phyloP scores from a whole-genome alignment of 805 yeast species.

The Wickerhamiella hasegawae region DNA sequence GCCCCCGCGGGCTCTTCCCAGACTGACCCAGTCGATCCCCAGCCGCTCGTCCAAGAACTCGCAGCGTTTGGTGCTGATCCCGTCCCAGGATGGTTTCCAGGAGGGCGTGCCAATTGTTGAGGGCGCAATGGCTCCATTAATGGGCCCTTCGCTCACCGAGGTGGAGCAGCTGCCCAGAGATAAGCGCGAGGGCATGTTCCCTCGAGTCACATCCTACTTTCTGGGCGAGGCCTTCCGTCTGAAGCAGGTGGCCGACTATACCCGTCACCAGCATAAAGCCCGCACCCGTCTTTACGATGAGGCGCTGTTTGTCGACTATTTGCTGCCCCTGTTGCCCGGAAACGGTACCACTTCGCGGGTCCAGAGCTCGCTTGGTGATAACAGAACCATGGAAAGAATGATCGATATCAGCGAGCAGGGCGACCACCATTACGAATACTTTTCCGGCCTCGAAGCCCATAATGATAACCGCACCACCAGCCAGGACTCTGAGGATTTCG shows the following conservation, averaged over 20 bases:
- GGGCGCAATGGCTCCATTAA: too few species aligned
- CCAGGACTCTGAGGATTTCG: slow-evolving; percentile 39
- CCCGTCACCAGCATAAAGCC: slow-evolving; percentile 59
- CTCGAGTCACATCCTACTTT: slow-evolving; percentile 84
- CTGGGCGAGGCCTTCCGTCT: slow-evolving; percentile 72
- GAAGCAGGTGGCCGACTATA: slow-evolving; percentile 42
- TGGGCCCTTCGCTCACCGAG: slow-evolving; percentile 8
- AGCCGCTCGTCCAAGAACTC: slow-evolving; percentile 68
- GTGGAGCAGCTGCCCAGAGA: slow-evolving; percentile 28
- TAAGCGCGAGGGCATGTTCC: slow-evolving; percentile 37
- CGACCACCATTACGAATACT: slow-evolving; percentile 85
- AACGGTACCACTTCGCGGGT: slow-evolving; percentile 24
- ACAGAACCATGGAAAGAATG: slow-evolving; percentile 50
- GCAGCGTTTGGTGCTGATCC: slow-evolving; percentile 66
- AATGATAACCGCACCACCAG: slow-evolving; percentile 31
- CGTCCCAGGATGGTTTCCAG: slow-evolving; percentile 9
- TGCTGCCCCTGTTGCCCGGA: slow-evolving; percentile 77
- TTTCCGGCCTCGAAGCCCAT: slow-evolving; percentile 55
- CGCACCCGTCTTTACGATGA: slow-evolving; percentile 82
- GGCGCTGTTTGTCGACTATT: slow-evolving; percentile 80
- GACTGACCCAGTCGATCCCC: slow-evolving; percentile 19
- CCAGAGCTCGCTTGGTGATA: slow-evolving; percentile 23
- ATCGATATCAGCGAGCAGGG: slow-evolving; percentile 70
- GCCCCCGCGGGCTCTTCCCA: slow-evolving; percentile 8
- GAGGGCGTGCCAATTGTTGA: slow-evolving; percentile 15